phyloP scores from a whole-genome alignment of 1,139 yeast species.

The Pichia sp. region DNA sequence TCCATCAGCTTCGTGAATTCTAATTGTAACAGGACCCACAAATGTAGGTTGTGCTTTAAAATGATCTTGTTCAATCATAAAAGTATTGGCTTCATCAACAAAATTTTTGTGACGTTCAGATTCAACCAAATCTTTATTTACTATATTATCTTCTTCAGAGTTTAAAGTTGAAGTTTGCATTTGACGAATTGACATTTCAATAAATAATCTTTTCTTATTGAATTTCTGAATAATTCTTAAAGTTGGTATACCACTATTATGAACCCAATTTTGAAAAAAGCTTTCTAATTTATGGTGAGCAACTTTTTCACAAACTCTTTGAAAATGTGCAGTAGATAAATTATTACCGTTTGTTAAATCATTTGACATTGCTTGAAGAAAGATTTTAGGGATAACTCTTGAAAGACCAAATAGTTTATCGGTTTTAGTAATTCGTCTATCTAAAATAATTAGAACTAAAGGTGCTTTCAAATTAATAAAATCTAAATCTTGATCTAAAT shows the following conservation, averaged over 20 bases:
- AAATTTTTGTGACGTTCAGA: constrained; percentile 29
- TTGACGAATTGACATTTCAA: constrained; percentile 92
- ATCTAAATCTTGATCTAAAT: constrained; percentile 43
- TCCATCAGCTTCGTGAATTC: constrained; percentile 99
- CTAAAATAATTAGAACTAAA: constrained; percentile 73
- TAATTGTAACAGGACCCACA: constrained; percentile 91
- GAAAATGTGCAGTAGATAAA: constrained; percentile 77
- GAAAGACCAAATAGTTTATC: constrained; percentile 90
- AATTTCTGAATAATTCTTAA: constrained; percentile 86
- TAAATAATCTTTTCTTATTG: constrained; percentile 86
- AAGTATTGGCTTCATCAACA: constrained; percentile 42
- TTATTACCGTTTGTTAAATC: constrained; percentile 75
- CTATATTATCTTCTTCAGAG: constrained; percentile 15
- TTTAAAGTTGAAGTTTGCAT: constrained; percentile 59
- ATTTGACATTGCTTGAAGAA: constrained; percentile 93
- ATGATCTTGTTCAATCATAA: constrained; percentile 26
- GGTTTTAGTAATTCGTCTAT: constrained; percentile 90
- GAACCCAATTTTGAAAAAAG: constrained; percentile 93
- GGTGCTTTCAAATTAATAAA: constrained; percentile 78
- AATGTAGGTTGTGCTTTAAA: constrained; percentile 46
- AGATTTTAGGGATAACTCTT: constrained; percentile 84
- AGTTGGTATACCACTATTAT: constrained; percentile 82
- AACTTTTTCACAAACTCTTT: constrained; percentile 88
- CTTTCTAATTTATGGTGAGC: constrained; percentile 76
- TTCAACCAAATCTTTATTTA: constrained; percentile 4